phyloP scores from a whole-genome alignment of 2,329 filamentous ascomycete genomes.

The Neofusicoccum kwambonambiense region DNA sequence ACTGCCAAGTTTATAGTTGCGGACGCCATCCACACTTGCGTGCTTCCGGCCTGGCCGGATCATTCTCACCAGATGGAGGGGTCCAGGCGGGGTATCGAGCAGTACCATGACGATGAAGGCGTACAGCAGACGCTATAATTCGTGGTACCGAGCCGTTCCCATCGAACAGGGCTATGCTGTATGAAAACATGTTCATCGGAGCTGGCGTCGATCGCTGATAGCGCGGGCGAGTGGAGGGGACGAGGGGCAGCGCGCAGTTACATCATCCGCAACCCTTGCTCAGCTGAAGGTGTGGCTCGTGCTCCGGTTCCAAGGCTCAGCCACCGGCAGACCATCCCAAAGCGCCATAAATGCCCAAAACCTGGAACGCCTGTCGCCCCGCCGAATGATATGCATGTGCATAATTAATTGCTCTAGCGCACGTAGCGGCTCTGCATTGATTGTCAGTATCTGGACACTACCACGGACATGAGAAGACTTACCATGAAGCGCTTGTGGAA shows the following conservation, averaged over 20 bases:
- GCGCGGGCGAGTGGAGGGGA: not conserved
- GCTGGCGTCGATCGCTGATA: slow-evolving; percentile 12
- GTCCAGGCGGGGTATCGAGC: not conserved
- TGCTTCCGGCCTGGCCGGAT: not conserved
- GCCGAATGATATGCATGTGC: not conserved
- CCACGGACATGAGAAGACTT: slow-evolving; percentile 24
- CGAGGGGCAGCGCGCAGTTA: not conserved
- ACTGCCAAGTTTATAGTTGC: not conserved
- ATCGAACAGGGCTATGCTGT: not conserved
- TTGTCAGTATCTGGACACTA: not conserved
- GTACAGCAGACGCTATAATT: not conserved
- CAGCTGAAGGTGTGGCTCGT: slow-evolving; percentile 8
- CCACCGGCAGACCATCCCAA: slow-evolving; percentile 23
- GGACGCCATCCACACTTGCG: not conserved
- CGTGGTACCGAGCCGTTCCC: not conserved
- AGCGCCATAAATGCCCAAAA: slow-evolving; percentile 27
- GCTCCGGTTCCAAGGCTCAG: not conserved
- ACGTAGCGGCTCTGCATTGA: slow-evolving; percentile 35
- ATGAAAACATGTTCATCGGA: not conserved
- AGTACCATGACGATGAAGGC: slow-evolving; percentile 12
- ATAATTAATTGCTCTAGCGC: slow-evolving; percentile 28
- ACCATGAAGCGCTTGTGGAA: slow-evolving; percentile 98
- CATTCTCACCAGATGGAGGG: not conserved
- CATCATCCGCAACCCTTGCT: slow-evolving; percentile 16
- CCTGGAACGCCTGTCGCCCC: not conserved